Percentiles rank a stretch among this genome's conserved stretches.
These are phyloP conservation scores for Lepidium campestre DNA, from an alignment of 441 rosid species.

Conservation along the genomic window DNA sequence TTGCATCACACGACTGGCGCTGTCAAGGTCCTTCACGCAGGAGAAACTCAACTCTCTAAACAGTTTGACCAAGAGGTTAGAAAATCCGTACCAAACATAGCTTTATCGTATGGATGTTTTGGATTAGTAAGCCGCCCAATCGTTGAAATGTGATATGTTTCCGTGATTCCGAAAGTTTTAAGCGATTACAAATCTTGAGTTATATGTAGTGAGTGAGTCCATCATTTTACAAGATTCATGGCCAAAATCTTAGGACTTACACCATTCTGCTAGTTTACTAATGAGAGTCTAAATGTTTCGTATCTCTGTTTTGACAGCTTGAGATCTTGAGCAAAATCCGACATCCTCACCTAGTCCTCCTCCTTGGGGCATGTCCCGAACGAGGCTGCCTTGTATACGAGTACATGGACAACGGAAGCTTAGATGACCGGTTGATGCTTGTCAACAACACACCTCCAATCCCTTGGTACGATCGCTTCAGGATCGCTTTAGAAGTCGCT, in stretches of 20 bases:
- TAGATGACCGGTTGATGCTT: constrained; percentile 59
- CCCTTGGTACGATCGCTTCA: constrained; percentile 81
- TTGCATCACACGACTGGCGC: constrained; percentile 74
- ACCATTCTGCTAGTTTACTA: too few species aligned
- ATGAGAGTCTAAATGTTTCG: not conserved
- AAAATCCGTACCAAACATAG: not conserved
- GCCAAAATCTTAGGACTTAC: too few species aligned
- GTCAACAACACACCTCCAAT: constrained; percentile 52
- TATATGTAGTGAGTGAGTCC: too few species aligned
- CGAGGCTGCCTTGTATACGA: constrained; percentile 81
- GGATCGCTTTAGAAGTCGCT: constrained; percentile 89
- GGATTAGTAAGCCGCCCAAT: too few species aligned
- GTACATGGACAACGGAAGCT: constrained; percentile 91
- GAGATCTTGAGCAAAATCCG: constrained; percentile 79
- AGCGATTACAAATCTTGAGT: too few species aligned
- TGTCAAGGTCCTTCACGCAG: constrained; percentile 75
- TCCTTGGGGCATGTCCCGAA: constrained; percentile 86
- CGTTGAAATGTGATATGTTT: too few species aligned
- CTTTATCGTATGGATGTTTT: too few species aligned
- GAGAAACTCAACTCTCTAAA: constrained; percentile 49
- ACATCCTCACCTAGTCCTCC: constrained; percentile 88
- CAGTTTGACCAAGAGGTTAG: constrained; percentile 85
- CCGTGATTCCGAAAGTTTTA: too few species aligned
- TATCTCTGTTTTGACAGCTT: constrained; percentile 43
- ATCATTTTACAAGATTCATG: too few species aligned